Percentiles rank a stretch among this genome's conserved stretches.
Evolutionary conservation across 2,329 filamentous ascomycete genomes (phyloP).

Genomic region (Laburnicola sp.): DNA sequence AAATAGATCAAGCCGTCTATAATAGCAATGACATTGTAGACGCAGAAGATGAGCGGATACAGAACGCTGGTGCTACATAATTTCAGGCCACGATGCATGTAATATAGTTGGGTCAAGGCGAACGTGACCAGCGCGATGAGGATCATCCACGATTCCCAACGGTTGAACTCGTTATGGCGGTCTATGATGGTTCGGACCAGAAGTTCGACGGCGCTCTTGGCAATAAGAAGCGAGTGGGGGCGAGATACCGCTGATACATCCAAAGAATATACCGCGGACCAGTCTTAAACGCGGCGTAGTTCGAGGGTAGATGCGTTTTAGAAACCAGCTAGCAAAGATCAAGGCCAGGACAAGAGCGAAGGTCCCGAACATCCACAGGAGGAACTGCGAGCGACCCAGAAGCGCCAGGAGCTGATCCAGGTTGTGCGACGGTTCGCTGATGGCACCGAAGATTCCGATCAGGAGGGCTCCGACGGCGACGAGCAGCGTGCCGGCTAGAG

Average conservation of each 20-base stretch:
- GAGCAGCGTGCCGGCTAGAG: slow-evolving; percentile 84
- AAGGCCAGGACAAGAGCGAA: slow-evolving; percentile 71
- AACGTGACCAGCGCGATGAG: slow-evolving; percentile 77
- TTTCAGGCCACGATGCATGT: slow-evolving; percentile 89
- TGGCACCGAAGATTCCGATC: slow-evolving; percentile 91
- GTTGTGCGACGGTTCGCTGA: slow-evolving; percentile 88
- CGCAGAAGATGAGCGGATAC: slow-evolving; percentile 96
- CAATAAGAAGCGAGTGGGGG: slow-evolving; percentile 92
- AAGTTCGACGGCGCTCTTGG: slow-evolving; percentile 94
- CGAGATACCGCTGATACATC: slow-evolving; percentile 82
- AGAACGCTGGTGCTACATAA: slow-evolving; percentile 93
- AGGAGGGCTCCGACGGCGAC: slow-evolving; percentile 87
- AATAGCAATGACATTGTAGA: slow-evolving; percentile 99
- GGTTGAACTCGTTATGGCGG: slow-evolving; percentile 87
- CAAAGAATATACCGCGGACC: slow-evolving; percentile 81
- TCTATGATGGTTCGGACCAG: slow-evolving; percentile 85
- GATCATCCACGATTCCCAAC: slow-evolving; percentile 94
- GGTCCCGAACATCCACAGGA: slow-evolving; percentile 87
- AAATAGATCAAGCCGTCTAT: slow-evolving; percentile 97
- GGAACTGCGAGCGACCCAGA: slow-evolving; percentile 72
- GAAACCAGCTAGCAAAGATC: slow-evolving; percentile 53
- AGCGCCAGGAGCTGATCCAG: slow-evolving; percentile 78
- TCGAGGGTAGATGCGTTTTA: slow-evolving; percentile 45
- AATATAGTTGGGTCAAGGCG: slow-evolving; percentile 90
- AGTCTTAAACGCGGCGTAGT: slow-evolving; percentile 69